Percentiles rank a stretch among this genome's conserved stretches.
Conservation (phyloP, 345 rosid species). For the Erodium maritimum region DNA sequence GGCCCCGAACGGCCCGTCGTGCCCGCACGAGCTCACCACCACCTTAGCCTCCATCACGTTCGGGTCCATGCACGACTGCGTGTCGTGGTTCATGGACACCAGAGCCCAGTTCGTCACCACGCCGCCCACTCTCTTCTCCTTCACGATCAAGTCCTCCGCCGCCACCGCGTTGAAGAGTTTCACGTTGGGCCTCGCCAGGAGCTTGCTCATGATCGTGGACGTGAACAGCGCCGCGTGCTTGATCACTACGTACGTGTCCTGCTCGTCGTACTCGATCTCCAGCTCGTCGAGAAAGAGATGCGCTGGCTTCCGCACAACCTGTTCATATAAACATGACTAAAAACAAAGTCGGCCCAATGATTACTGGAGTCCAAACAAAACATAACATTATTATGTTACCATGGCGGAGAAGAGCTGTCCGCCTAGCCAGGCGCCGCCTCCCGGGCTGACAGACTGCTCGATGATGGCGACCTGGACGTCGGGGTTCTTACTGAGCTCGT, state of each 20-base stretch:
- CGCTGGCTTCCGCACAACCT: neutral
- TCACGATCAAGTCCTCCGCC: slow-evolving; percentile 29
- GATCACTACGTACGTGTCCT: slow-evolving; percentile 26
- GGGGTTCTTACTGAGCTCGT: slow-evolving; percentile 40
- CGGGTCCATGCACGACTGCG: slow-evolving; percentile 32
- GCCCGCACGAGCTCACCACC: slow-evolving; percentile 34
- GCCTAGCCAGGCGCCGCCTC: slow-evolving; percentile 58
- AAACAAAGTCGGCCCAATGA: too few relatives aligned
- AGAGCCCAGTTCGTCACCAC: slow-evolving; percentile 34
- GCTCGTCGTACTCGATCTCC: slow-evolving; percentile 24
- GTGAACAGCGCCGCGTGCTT: slow-evolving; percentile 35
- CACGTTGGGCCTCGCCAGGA: slow-evolving; percentile 28
- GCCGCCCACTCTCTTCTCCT: slow-evolving; percentile 19
- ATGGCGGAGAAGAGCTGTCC: slow-evolving; percentile 52
- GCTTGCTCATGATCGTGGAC: slow-evolving; percentile 35
- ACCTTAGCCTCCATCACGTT: slow-evolving; percentile 36
- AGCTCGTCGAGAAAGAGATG: slow-evolving; percentile 23
- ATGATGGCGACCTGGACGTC: slow-evolving; percentile 24
- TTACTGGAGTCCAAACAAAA: too few relatives aligned
- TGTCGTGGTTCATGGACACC: slow-evolving; percentile 31
- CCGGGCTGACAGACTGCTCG: slow-evolving; percentile 53
- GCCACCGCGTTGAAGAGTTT: slow-evolving; percentile 36
- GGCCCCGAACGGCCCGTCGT: slow-evolving; percentile 33
- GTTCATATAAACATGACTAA: too few relatives aligned
- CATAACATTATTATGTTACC: too few relatives aligned